Conservation (phyloP, 176 grass and related monocot genomes). For the Themeda triandra region DNA sequence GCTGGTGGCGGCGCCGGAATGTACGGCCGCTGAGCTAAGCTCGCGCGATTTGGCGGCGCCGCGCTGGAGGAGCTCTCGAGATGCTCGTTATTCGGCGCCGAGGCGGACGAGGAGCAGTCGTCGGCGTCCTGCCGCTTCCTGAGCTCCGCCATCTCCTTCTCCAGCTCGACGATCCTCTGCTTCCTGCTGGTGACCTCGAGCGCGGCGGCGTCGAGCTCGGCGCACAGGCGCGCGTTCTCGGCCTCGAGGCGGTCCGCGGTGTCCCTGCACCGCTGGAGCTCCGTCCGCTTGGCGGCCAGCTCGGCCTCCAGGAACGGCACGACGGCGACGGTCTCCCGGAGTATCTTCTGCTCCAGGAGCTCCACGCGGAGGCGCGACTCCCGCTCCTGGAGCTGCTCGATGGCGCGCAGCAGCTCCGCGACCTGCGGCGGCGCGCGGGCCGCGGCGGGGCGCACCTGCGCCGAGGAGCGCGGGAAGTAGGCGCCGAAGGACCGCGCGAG, state of each 20-base stretch:
- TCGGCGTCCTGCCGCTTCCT: conserved; percentile 44
- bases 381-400: conserved; percentile 81
- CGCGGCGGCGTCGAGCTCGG: conserved; percentile 56
- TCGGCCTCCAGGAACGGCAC: conserved; percentile 89
- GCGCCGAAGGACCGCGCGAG: too few species aligned
- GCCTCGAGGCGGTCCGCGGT: conserved; percentile 46
- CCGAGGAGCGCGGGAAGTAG: too few species aligned
- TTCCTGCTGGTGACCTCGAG: conserved; percentile 52
- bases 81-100: conserved; percentile 23
- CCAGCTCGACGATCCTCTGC: conserved; percentile 60
- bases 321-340: conserved; percentile 78
- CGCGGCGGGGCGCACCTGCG: conserved; percentile 28
- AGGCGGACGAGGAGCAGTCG: conserved; percentile 81
- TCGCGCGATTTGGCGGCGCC: conserved; percentile 13
- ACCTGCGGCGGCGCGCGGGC: conserved; percentile 64
- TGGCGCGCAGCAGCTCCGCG: conserved; percentile 66
- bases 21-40: neutral
- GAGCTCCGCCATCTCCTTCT: conserved; percentile 62
- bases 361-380: conserved; percentile 88
- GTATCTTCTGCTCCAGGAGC: conserved; percentile 93
- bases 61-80: conserved; percentile 1
- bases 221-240: conserved; percentile 67
- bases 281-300: conserved; percentile 50
- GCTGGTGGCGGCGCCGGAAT: neutral
- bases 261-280: conserved; percentile 55